Base-by-base conservation (phyloP, 2,329 filamentous ascomycete species). In the Sclerotinia subarctica region DNA sequence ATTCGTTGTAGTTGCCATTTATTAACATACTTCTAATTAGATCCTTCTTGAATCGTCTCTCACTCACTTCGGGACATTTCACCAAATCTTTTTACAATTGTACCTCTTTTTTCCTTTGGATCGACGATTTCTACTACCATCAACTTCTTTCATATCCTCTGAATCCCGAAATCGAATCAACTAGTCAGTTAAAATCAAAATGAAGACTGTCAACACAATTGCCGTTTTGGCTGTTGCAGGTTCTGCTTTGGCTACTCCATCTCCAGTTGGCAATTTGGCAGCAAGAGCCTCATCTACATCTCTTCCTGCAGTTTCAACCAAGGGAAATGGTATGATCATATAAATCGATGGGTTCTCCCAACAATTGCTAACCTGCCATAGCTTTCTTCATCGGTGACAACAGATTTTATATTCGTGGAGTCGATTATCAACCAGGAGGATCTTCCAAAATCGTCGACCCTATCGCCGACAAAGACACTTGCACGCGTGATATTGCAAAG, bases 401-500 rank as follows among this genome's bases (percentile, higher is more conserved):
- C 49, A 70, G 76, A 69, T 86, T 86, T 80, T 86, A 86, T 78
- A 82, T 87, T 71, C 83, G 84, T 71, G 85, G 85, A 77, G 81
- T 87, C 72, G 89, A 90, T 79, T 90, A 89, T 78, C 87, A 89
- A 70, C 72, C 73, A 62, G 84, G 83, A 74, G 88, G 88, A 70
- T 84, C 87, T 17, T 88, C 86, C 64, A 79, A 87, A 53, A 79
- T 86, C 62, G 80, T 81, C 66, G 89, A 91, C 75, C 88, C 89
- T 57, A 85, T 91, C 71, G 86, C 88, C 67, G 85, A 90, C 72
- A 73, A 77, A 26, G 78, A 79, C 5, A 79, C 79, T 74, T 90
- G 89, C 84, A 85, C 84, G 78, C 85, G 89, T 70, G 88, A 90
- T 76, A 85, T 91, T 73, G 79, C 78, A 44, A 82, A 90, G 76